Evolutionary conservation across 129 eudicot species (phyloP), one percentile per base, ranked within the genome.

Genomic region (Apium graveolens): DNA sequence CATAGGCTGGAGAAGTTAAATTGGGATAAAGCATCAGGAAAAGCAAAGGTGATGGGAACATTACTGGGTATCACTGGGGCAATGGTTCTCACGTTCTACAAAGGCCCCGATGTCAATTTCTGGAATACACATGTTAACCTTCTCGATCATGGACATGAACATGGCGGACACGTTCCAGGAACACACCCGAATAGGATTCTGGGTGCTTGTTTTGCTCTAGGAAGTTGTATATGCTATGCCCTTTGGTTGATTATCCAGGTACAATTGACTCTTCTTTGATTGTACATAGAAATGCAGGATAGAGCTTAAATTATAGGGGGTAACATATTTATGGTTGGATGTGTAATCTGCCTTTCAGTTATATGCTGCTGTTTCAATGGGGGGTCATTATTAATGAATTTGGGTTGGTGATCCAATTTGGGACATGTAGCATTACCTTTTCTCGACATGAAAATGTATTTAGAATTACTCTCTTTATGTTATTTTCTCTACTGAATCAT

Each of bases 71-170:
- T 86, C 39, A 83, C 79, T 45, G 96, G 97, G n/a, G 97, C 97
- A 2, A 92, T 90, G 96, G 69, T 90, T 74, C 88, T 90, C 72
- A 90, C 93, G 1, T 86, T 92, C 37, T 92, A 83, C 85, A 82
- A 85, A 82, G 96, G 97, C 7, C 41, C 44, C 3, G 83, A 79
- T 69, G 51, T 92, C 70, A 80, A 85, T 45, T 21, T 82, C 13
- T 70, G 82, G 88, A 77, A 84, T 75, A 85, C 90, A 8, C 70
- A 83, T 38, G 14, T 84, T 76, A 79, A 89, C 85, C 79, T 92
- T 65, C 26, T 90, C 53, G 27, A 79, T 9, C 26, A 18, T 14
- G 53, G 45, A n/a, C 68, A 26, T 26, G 73, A 51, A 38, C 68
- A 32, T 29, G 63, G 72, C 27, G 70, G 68, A 60, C 68, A 60